These are phyloP conservation scores for Saxophila tyrrhenica DNA, from an alignment of 495 filamentous ascomycete genomes.

Conservation along the genomic window DNA sequence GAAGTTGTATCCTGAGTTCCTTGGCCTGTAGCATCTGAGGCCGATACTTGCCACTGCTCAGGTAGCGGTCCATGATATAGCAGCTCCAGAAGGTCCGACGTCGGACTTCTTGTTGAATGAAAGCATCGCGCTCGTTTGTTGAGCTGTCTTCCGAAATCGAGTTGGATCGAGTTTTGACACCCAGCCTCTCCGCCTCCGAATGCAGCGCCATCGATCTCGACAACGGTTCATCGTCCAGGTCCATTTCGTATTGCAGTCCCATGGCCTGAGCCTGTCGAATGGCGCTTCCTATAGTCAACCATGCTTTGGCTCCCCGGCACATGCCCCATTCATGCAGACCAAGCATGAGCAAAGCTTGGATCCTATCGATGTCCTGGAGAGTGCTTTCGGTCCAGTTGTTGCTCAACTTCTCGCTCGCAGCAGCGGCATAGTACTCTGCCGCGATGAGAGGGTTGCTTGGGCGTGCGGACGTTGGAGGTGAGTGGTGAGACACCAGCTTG, in stretches of 20 bases:
- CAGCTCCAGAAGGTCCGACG: conserved; percentile 80
- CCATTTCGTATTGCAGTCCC: conserved; percentile 53
- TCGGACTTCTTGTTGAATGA: conserved; percentile 62
- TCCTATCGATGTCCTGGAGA: conserved; percentile 51
- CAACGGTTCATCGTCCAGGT: conserved; percentile 39
- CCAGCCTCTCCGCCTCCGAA: conserved; percentile 36
- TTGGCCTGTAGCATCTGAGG: conserved; percentile 56
- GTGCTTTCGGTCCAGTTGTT: conserved; percentile 35
- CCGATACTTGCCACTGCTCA: conserved; percentile 65
- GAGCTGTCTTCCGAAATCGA: conserved; percentile 4
- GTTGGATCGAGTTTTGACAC: conserved; percentile 3
- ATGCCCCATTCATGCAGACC: conserved; percentile 79
- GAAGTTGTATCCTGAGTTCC: conserved; percentile 57
- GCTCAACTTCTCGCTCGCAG: conserved; percentile 42
- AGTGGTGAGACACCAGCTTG: conserved; percentile 54
- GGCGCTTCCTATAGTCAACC: conserved; percentile 67
- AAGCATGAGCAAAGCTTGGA: conserved; percentile 72
- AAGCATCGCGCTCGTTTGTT: conserved; percentile 38
- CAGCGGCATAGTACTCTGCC: conserved; percentile 68
- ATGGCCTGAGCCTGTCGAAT: conserved; percentile 64
- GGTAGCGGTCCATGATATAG: conserved; percentile 68
- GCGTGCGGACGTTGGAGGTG: conserved; percentile 36
- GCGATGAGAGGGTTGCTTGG: conserved; percentile 52
- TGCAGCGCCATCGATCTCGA: conserved; percentile 33
- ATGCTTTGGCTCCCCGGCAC: conserved; percentile 53